Percentiles rank a stretch among this genome's conserved stretches.
phyloP scores from a whole-genome alignment of 139 green algal species.

The Picochlorum costavermella region DNA sequence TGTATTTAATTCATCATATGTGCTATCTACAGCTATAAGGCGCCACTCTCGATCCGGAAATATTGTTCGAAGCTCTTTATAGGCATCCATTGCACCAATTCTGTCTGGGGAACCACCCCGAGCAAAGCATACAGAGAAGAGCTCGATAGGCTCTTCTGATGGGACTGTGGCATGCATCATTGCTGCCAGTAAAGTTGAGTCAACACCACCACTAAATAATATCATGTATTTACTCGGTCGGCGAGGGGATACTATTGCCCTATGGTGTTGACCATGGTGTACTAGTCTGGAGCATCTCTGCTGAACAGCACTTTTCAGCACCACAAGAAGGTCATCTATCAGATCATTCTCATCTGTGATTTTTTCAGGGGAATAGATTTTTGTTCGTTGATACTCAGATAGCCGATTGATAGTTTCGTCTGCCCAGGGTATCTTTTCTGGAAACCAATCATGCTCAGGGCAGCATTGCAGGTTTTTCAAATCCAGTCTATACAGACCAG shows the following conservation, averaged over 20 bases:
- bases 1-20: slow-evolving; percentile 55
- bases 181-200: slow-evolving; percentile 74
- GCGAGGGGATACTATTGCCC: too few relatives aligned
- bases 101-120: slow-evolving; percentile 66
- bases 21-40: slow-evolving; percentile 68
- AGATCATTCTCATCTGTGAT: too few relatives aligned
- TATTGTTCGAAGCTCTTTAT: slow-evolving; percentile 51
- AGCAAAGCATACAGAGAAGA: slow-evolving; percentile 86
- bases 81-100: slow-evolving; percentile 45
- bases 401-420: background rate
- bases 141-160: slow-evolving; percentile 54
- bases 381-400: background rate
- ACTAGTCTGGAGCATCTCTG: too few relatives aligned
- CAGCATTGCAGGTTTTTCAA: background rate
- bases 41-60: slow-evolving; percentile 59
- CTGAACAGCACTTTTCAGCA: too few relatives aligned
- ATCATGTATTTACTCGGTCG: slow-evolving; percentile 32
- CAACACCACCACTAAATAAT: slow-evolving; percentile 83
- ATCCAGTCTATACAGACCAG: background rate
- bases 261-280: too few relatives aligned
- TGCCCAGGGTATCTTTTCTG: background rate
- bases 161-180: slow-evolving; percentile 55
- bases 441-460: background rate
- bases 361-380: background rate
- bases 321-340: too few relatives aligned